Evolutionary conservation across 176 grass and related monocot genomes (phyloP).

Genomic region (Aegilops tauschii): DNA sequence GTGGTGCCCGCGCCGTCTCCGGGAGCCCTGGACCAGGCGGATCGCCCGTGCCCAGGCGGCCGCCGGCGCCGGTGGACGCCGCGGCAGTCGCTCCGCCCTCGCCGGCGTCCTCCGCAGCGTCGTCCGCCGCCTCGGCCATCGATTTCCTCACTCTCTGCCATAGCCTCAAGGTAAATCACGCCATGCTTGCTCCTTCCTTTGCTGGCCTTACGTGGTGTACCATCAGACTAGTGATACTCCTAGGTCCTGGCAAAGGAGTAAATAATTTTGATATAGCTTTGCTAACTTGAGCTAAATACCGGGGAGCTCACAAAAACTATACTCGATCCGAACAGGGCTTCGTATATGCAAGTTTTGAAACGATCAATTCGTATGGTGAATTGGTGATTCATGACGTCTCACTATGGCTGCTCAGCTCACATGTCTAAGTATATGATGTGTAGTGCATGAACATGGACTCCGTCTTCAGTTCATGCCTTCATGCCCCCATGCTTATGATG

Average conservation of each 20-base stretch:
- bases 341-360: neutral
- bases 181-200: neutral
- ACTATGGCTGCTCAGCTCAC: neutral
- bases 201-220: neutral
- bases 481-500: neutral
- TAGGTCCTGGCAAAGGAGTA: neutral
- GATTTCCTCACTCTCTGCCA: slow-evolving; percentile 95
- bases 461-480: neutral
- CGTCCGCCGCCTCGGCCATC: slow-evolving; percentile 64
- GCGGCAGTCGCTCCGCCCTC: slow-evolving; percentile 17
- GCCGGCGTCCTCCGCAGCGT: slow-evolving; percentile 11
- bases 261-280: neutral
- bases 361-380: neutral
- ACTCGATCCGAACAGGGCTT: neutral
- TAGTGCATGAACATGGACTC: neutral
- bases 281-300: neutral
- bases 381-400: neutral
- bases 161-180: slow-evolving; percentile 67
- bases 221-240: neutral
- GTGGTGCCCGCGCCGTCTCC: slow-evolving; percentile 18
- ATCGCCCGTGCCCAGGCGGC: slow-evolving; percentile 25
- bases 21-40: slow-evolving; percentile 31
- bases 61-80: slow-evolving; percentile 39
- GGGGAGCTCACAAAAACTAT: neutral
- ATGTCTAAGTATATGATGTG: neutral